These are phyloP conservation scores for Juglanconis juglandina DNA, from an alignment of 2,329 filamentous ascomycete species.

Conservation along the genomic window DNA sequence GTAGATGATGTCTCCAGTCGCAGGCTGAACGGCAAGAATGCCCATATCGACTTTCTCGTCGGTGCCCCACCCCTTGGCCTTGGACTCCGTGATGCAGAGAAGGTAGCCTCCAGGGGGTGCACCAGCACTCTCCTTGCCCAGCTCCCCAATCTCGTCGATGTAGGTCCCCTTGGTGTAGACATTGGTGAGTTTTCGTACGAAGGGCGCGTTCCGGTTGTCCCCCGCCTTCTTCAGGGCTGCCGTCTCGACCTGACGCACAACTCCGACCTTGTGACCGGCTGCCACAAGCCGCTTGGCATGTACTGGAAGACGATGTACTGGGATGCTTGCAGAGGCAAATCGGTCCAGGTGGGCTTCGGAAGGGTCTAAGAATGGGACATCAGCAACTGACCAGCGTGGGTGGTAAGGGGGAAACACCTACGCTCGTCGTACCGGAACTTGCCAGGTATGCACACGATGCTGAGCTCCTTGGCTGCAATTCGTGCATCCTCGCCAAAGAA, in stretches of 20 bases:
- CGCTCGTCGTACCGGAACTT: conserved; percentile 92
- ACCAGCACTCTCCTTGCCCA: conserved; percentile 51
- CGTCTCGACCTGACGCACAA: conserved; percentile 91
- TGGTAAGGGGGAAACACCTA: conserved; percentile 33
- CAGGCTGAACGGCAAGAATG: conserved; percentile 88
- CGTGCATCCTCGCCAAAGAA: conserved; percentile 96
- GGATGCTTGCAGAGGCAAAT: conserved; percentile 94
- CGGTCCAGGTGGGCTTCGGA: conserved; percentile 89
- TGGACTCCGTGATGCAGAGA: conserved; percentile 84
- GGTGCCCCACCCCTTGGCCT: conserved; percentile 72
- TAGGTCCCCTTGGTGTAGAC: conserved; percentile 98
- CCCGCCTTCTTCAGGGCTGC: conserved; percentile 93
- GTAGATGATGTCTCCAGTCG: conserved; percentile 93
- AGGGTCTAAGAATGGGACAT: conserved; percentile 49
- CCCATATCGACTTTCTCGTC: conserved; percentile 94
- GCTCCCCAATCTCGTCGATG: conserved; percentile 83
- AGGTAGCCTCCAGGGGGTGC: conserved; percentile 76
- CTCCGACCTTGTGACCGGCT: conserved; percentile 92
- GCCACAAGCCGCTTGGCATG: conserved; percentile 90
- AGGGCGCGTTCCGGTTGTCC: conserved; percentile 89
- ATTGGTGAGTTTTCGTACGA: conserved; percentile 88
- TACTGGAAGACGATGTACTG: conserved; percentile 84
- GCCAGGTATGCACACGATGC: conserved; percentile 94
- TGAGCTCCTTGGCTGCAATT: conserved; percentile 81
- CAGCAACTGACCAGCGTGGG: neutral